Percentiles rank a stretch among this genome's conserved stretches.
Evolutionary conservation across 139 green algal genomes (phyloP).

Genomic region (Picochlorum sp.): DNA sequence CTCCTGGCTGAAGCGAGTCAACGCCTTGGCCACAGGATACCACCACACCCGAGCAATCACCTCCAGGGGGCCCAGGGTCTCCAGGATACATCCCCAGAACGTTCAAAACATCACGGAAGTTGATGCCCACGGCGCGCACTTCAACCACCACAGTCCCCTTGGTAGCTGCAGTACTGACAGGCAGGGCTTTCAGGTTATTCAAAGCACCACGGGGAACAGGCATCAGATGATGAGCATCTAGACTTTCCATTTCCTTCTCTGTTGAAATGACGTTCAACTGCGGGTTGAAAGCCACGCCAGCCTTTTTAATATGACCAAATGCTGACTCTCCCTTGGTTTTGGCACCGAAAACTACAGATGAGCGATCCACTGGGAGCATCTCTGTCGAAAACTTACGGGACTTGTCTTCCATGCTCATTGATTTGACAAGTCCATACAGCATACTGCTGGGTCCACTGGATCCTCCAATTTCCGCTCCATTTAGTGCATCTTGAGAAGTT

Average conservation of each 20-base stretch:
- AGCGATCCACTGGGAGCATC: too few species aligned
- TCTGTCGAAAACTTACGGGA: too few species aligned
- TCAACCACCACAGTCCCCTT: constrained; percentile 30
- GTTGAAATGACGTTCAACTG: neutral
- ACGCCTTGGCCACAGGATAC: constrained; percentile 27
- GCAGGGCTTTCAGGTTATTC: constrained; percentile 39
- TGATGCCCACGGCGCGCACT: constrained; percentile 46
- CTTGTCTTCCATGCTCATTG: constrained; percentile 16
- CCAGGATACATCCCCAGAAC: constrained; percentile 59
- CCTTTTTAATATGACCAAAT: neutral
- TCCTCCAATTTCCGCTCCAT: too few species aligned
- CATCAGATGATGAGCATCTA: constrained; percentile 21
- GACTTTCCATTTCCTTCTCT: neutral
- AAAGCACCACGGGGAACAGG: constrained; percentile 49
- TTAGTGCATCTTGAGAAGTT: too few species aligned
- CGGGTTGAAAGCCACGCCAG: neutral
- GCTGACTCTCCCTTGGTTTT: neutral
- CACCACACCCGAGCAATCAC: constrained; percentile 50
- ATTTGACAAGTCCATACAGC: constrained; percentile 25
- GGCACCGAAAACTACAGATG: too few species aligned
- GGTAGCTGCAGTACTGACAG: neutral
- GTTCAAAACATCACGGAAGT: constrained; percentile 59
- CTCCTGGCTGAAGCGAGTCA: constrained; percentile 24
- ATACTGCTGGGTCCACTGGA: neutral
- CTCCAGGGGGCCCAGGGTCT: constrained; percentile 36